Evolutionary conservation across 495 filamentous ascomycete genomes (phyloP).

Genomic region (Parachaetomium inaequale): DNA sequence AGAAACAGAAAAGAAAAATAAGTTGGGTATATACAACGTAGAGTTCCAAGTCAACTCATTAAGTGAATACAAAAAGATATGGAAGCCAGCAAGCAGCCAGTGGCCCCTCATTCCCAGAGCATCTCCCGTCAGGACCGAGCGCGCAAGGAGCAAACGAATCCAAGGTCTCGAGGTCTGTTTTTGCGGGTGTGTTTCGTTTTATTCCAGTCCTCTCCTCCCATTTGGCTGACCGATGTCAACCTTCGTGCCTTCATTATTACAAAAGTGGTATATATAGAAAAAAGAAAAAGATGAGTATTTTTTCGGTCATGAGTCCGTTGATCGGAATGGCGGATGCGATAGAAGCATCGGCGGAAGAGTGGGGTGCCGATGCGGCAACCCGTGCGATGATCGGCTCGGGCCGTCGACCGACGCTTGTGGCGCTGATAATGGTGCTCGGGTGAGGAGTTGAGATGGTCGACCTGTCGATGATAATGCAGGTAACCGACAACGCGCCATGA

Average conservation of each 20-base stretch:
- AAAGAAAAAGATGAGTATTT: not conserved
- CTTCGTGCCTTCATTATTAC: constrained; percentile 13
- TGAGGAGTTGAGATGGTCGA: constrained; percentile 3
- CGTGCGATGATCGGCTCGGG: not conserved
- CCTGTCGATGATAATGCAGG: not conserved
- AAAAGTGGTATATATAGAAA: constrained; percentile 19
- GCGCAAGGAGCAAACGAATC: not conserved
- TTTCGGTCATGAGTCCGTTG: not conserved
- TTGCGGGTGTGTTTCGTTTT: not conserved
- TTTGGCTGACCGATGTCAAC: constrained; percentile 1
- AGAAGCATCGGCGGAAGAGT: not conserved
- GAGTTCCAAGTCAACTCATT: not conserved
- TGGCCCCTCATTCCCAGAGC: not conserved
- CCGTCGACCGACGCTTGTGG: not conserved
- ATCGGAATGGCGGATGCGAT: not conserved
- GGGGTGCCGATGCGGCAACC: not conserved
- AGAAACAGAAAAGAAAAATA: not conserved
- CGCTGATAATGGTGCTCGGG: not conserved
- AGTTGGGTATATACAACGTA: not conserved
- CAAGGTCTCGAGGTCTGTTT: not conserved
- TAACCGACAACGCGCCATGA: not conserved
- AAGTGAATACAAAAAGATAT: not conserved
- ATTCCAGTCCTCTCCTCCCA: not conserved
- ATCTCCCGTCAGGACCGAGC: not conserved
- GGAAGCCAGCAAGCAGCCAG: not conserved